Base-by-base conservation (phyloP, 306 rosid genomes). In the Vigna angularis region DNA sequence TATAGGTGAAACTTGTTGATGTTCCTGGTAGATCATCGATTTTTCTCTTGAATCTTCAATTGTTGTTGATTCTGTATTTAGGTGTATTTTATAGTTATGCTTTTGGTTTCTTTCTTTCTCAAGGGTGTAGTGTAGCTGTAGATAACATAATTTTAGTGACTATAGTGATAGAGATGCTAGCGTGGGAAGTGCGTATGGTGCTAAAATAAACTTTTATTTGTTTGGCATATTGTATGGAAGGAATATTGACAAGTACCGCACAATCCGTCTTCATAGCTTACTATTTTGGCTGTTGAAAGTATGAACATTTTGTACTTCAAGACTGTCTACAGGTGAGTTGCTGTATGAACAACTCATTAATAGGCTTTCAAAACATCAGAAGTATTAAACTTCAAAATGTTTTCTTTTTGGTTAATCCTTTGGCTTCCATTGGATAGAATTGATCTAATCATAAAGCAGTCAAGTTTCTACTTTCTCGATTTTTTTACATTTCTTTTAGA, bases 21-120 rank as follows among this genome's bases (percentile, higher is more conserved):
- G 17, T 28, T 61, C 67, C 73, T 28, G 14, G 57, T 69, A 34
- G 65, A 78, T 78, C 63, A 73, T 74, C 70, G 40, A 15, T 68
- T 52, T 67, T 26, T 45, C 53, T 1, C 44, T 73, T 73, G 11
- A 66, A 67, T 56, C 76, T 72, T 83, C 36, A 32, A 66, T 47
- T 18, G 16, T 9, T 9, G 47, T 65, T 32, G 76, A 58, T 38
- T 73, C 61, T 49, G 15, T 50, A n/a, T 71, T 61, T 63, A 61
- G 77, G 44, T 36, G 47, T 77, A 48, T 4, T 42, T 71, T 20
- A 52, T 52, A 42, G 73, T 71, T 32, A 42, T 52, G 28, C 78
- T 56, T 71, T 66, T 45, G 22, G 22, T 20, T 20, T 20, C 22
- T 20, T 20, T 20, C 22, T 20, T 20, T 20, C 22, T 20, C 22